Percentiles rank a stretch among this genome's conserved stretches.
Conservation (phyloP, 495 filamentous ascomycete genomes). For the Pseudoneurospora amorphoporcata region DNA sequence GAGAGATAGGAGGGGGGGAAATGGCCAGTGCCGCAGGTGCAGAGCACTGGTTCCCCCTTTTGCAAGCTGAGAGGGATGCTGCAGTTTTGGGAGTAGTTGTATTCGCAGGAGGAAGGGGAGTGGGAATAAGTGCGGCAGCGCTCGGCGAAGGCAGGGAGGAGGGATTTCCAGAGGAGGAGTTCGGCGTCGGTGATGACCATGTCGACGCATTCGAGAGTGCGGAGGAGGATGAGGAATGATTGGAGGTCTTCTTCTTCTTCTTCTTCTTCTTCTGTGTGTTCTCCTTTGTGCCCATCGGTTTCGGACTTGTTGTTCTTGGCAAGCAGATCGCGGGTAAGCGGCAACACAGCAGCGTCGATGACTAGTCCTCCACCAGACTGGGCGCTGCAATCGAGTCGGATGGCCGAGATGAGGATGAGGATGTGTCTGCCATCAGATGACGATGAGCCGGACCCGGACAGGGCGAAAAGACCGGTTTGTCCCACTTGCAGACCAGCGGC, state of each 20-base stretch:
- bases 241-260: constrained; percentile 2
- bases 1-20: constrained; percentile 19
- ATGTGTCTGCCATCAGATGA: constrained; percentile 17
- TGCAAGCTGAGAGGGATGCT: constrained; percentile 19
- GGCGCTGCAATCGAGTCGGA: constrained; percentile 32
- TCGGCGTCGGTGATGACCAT: constrained; percentile 33
- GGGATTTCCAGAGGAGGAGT: constrained; percentile 39
- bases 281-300: neutral
- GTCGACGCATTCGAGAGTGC: constrained; percentile 13
- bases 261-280: neutral
- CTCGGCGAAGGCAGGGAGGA: constrained; percentile 39
- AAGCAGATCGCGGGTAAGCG: constrained; percentile 23
- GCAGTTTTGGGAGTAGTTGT: constrained; percentile 7
- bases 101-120: constrained; percentile 34
- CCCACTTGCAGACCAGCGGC: constrained; percentile 31
- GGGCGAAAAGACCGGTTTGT: constrained; percentile 25
- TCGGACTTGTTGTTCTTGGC: neutral
- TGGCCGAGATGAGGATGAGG: constrained; percentile 29
- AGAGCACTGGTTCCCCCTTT: constrained; percentile 20
- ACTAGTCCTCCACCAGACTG: constrained; percentile 23
- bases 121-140: constrained; percentile 46
- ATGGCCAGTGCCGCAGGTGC: constrained; percentile 25
- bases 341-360: constrained; percentile 39
- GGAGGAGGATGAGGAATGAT: constrained; percentile 20
- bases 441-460: constrained; percentile 8